Evolutionary conservation across 805 yeast genomes (phyloP), one percentile per base, ranked within the genome.

Genomic region (Wickerhamiella galacta): DNA sequence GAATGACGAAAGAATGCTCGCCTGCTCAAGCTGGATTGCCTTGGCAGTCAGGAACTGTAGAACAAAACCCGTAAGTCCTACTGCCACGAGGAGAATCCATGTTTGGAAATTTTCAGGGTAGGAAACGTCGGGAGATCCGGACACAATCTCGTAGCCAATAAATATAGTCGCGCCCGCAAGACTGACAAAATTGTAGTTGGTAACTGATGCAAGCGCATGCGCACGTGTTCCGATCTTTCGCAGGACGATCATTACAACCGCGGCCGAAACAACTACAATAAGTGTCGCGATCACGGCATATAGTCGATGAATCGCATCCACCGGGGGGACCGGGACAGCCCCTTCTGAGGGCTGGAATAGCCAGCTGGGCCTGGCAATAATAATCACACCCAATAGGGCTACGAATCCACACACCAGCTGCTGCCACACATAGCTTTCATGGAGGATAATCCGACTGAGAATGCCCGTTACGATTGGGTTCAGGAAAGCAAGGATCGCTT

Each of bases 341-440:
- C 79, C 28, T 6, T 23, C 25, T 11, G 28, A 18, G 11, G 12
- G 16, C 7, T 18, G 77, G 46, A 80, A 73, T 21, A 82, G 41
- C 40, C 77, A 77, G 7, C 69, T 58, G 1, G 95, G 95, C 48
- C 81, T 70, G 1, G 93, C 87, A 43, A 83, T 78, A 18, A 83
- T 51, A 1, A 82, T 39, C 3, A 85, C 94, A 4, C 95, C 95
- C 2, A 61, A 39, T 12, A 83, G 57, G 1, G 94, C 79, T 5
- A 72, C 49, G 0, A 71, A 9, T 1, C 83, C 76, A 20, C 92
- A 82, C 0, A 64, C 46, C 0, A 73, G 78, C 53, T 85, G 94
- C 11, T 71, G 47, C 22, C 62, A 41, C 4, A 80, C 67, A 51
- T 77, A 76, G 6, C 64, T 53, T 47, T 83, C 95, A 25, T 68